Percentiles rank a stretch among this genome's conserved stretches.
Conservation (phyloP, 371 early-diverging fungal genomes). For the Lichtheimia ramosa region DNA sequence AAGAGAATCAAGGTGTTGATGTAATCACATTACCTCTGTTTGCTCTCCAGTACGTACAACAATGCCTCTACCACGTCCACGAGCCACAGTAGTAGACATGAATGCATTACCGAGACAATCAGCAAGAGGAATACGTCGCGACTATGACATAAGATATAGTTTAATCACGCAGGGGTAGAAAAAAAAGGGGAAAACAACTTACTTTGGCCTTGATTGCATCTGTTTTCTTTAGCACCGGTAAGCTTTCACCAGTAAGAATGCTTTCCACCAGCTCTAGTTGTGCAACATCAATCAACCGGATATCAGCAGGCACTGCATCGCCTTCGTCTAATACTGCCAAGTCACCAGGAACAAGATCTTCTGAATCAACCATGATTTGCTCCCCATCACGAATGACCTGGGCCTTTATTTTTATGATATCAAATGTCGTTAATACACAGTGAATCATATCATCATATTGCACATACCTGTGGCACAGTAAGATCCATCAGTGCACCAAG, state of each 20-base stretch:
- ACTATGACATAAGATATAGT: constrained; percentile 25
- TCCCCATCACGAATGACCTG: constrained; percentile 83
- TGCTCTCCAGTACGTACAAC: constrained; percentile 78
- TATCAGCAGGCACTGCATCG: constrained; percentile 90
- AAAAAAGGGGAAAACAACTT: constrained; percentile 46
- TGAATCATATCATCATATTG: too few relatives aligned
- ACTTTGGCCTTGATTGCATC: constrained; percentile 48
- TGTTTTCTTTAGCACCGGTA: constrained; percentile 70
- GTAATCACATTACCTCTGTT: constrained; percentile 64
- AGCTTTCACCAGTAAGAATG: constrained; percentile 84
- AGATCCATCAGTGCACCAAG: constrained; percentile 87
- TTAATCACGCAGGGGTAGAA: background rate
- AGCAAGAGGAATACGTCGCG: constrained; percentile 63
- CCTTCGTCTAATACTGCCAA: constrained; percentile 86
- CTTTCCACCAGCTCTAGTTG: constrained; percentile 87
- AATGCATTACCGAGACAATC: constrained; percentile 75
- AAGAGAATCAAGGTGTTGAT: constrained; percentile 26
- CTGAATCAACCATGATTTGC: constrained; percentile 67
- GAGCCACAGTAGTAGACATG: constrained; percentile 70
- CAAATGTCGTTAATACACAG: background rate
- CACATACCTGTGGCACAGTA: constrained; percentile 67
- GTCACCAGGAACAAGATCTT: constrained; percentile 88
- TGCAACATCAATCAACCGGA: constrained; percentile 78
- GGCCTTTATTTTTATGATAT: constrained; percentile 48
- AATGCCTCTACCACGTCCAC: constrained; percentile 76